These are phyloP conservation scores for Cyamopsis tetragonoloba DNA, from an alignment of 306 rosid species.

Conservation along the genomic window DNA sequence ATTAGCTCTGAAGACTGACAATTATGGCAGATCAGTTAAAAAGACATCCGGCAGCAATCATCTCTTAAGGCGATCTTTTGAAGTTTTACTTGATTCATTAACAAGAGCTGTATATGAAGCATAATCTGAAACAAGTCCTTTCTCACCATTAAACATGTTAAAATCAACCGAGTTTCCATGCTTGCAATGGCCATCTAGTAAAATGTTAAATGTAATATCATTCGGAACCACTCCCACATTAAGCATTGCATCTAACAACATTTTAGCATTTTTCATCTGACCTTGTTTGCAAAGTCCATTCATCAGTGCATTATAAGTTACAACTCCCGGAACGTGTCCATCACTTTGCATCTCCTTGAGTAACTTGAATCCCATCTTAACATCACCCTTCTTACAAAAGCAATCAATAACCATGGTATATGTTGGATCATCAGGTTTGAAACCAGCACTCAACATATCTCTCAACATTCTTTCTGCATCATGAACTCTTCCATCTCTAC, in stretches of 20 bases:
- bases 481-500: slow-evolving; percentile 59
- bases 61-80: slow-evolving; percentile 43
- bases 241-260: slow-evolving; percentile 84
- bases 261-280: slow-evolving; percentile 86
- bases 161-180: slow-evolving; percentile 43
- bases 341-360: slow-evolving; percentile 72
- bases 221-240: slow-evolving; percentile 77
- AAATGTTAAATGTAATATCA: slow-evolving; percentile 79
- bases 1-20: not conserved
- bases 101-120: slow-evolving; percentile 66
- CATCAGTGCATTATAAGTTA: slow-evolving; percentile 84
- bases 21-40: not conserved
- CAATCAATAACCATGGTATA: slow-evolving; percentile 79
- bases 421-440: slow-evolving; percentile 67
- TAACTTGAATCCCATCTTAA: slow-evolving; percentile 63
- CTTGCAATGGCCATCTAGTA: slow-evolving; percentile 84
- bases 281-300: slow-evolving; percentile 85
- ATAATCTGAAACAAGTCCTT: slow-evolving; percentile 69
- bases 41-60: slow-evolving; percentile 31
- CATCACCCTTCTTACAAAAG: slow-evolving; percentile 72
- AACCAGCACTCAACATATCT: slow-evolving; percentile 68
- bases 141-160: slow-evolving; percentile 49
- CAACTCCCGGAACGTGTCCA: slow-evolving; percentile 60
- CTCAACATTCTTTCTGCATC: slow-evolving; percentile 59
- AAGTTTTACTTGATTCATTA: slow-evolving; percentile 35